Percentiles rank a stretch among this genome's conserved stretches.
phyloP scores from a whole-genome alignment of 2,329 filamentous ascomycete species.

The Aspergillus terreus region DNA sequence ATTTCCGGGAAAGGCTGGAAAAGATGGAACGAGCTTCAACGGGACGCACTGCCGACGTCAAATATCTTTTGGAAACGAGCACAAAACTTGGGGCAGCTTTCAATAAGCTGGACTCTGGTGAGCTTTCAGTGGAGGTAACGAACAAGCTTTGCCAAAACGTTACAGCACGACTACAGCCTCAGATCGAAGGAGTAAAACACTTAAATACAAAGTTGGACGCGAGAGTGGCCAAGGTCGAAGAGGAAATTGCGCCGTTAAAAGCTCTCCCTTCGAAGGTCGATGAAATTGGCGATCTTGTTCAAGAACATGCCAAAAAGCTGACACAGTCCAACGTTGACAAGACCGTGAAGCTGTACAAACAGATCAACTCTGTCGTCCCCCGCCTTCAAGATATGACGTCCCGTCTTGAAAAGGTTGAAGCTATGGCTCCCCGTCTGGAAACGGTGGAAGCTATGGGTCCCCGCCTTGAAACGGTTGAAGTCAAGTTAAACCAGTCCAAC shows the following conservation, averaged over 20 bases:
- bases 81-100: background rate
- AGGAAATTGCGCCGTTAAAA: background rate
- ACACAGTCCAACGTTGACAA: background rate
- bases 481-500: too few relatives aligned
- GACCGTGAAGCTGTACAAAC: constrained; percentile 3
- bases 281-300: background rate
- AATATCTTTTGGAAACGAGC: background rate
- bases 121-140: too few relatives aligned
- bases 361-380: background rate
- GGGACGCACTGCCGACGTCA: background rate
- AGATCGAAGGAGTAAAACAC: background rate
- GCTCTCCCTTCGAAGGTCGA: background rate
- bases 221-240: too few relatives aligned
- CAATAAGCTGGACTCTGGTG: background rate
- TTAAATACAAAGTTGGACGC: too few relatives aligned
- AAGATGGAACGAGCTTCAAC: constrained; percentile 9
- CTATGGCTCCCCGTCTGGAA: background rate
- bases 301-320: background rate
- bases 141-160: background rate
- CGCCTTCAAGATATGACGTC: background rate
- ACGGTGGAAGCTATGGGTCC: background rate
- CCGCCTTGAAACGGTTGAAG: background rate
- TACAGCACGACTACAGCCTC: background rate
- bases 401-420: background rate
- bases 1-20: constrained; percentile 11